Evolutionary conservation across 805 yeast genomes (phyloP).

Genomic region (Lipomyces kockii): DNA sequence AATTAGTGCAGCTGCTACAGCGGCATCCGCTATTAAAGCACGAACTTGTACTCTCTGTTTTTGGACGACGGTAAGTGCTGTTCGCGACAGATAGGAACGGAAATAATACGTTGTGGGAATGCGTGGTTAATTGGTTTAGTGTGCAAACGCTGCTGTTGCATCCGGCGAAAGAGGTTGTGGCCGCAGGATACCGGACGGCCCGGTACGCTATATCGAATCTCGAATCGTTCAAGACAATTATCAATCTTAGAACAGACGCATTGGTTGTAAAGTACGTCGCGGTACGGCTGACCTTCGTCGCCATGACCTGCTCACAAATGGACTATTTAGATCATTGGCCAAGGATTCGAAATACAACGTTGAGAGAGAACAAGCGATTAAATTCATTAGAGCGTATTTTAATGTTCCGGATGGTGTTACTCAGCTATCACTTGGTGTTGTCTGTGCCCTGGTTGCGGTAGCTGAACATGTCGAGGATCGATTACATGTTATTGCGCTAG

Average conservation of each 20-base stretch:
- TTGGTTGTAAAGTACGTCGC: constrained; percentile 55
- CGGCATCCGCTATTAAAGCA: constrained; percentile 63
- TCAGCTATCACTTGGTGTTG: constrained; percentile 63
- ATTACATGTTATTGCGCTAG: constrained; percentile 56
- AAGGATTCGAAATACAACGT: constrained; percentile 58
- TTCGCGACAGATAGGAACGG: not conserved
- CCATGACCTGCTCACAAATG: not conserved
- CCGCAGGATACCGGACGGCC: constrained; percentile 76
- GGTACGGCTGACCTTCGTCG: not conserved
- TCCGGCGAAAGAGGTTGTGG: constrained; percentile 63
- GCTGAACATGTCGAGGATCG: constrained; percentile 61
- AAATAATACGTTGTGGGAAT: not conserved
- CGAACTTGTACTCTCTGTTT: constrained; percentile 56
- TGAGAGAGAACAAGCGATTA: constrained; percentile 80
- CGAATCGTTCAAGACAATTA: constrained; percentile 59
- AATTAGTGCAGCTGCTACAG: constrained; percentile 60
- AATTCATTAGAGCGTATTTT: constrained; percentile 65
- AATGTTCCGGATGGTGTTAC: constrained; percentile 59
- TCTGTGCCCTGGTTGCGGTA: constrained; percentile 67
- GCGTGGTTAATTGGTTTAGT: constrained; percentile 36
- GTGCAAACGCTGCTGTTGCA: constrained; percentile 66
- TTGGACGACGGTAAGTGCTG: constrained; percentile 40
- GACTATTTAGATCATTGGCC: constrained; percentile 53
- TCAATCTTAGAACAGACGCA: constrained; percentile 61
- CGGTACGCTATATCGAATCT: constrained; percentile 63